Evolutionary conservation across 2,329 filamentous ascomycete genomes (phyloP).

Genomic region (Plenodomus tracheiphilus): DNA sequence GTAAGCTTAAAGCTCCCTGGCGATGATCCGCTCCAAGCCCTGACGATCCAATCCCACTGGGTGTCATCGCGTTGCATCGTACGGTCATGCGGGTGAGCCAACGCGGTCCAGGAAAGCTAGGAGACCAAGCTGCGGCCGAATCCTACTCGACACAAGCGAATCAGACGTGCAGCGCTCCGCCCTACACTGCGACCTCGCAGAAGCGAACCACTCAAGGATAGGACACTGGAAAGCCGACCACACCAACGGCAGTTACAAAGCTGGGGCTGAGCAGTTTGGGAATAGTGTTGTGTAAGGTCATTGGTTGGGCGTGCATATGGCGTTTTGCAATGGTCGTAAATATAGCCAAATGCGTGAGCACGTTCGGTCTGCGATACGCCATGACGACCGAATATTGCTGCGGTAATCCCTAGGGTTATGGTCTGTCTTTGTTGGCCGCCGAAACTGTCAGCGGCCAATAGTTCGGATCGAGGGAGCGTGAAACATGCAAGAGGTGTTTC

Average conservation of each 20-base stretch:
- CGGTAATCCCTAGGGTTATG: conserved; percentile 12
- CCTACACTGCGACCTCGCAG: conserved; percentile 10
- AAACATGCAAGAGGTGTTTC: conserved; percentile 9
- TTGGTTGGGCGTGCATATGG: conserved; percentile 19
- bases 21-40: conserved; percentile 17
- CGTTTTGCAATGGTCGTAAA: conserved; percentile 16
- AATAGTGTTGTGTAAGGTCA: conserved; percentile 18
- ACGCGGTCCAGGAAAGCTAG: conserved; percentile 7
- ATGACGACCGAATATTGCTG: conserved; percentile 17
- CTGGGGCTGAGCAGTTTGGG: conserved; percentile 31
- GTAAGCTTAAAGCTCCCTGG: conserved; percentile 21
- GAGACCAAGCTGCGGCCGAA: conserved; percentile 5
- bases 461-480: conserved; percentile 14
- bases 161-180: conserved; percentile 5
- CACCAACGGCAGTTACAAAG: conserved; percentile 13
- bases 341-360: conserved; percentile 18
- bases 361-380: conserved; percentile 13
- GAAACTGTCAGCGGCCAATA: conserved; percentile 6
- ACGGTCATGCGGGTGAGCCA: conserved; percentile 19
- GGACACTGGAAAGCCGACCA: neutral
- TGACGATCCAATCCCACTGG: conserved; percentile 21
- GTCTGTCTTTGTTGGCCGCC: conserved; percentile 7
- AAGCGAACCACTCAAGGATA: neutral
- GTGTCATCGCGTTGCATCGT: conserved; percentile 4
- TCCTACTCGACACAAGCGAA: conserved; percentile 1